These are phyloP conservation scores for Aureobasidium melanogenum DNA, from an alignment of 2,329 filamentous ascomycete species.

Conservation along the genomic window DNA sequence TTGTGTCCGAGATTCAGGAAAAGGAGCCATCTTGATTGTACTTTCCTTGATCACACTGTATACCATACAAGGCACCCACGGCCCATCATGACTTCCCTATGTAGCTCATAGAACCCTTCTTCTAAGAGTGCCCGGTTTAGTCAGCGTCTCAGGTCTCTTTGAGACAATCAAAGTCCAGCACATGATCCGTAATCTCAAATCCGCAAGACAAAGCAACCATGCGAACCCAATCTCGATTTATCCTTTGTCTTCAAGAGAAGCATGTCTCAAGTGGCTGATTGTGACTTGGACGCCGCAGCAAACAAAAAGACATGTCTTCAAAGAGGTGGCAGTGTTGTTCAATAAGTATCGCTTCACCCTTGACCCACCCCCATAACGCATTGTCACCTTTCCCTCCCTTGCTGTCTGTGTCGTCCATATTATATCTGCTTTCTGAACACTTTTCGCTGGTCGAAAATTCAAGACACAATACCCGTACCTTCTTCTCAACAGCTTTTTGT, in stretches of 20 bases:
- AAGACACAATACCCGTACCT: neutral
- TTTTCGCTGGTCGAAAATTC: slow-evolving; percentile 8
- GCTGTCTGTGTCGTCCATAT: neutral
- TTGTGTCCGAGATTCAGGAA: neutral
- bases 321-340: neutral
- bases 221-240: neutral
- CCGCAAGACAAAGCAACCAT: neutral
- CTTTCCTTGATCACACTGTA: neutral
- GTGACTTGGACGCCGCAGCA: neutral
- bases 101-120: too few species aligned
- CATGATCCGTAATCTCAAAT: slow-evolving; percentile 4
- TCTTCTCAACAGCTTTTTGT: neutral
- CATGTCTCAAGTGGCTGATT: neutral
- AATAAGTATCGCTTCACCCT: neutral
- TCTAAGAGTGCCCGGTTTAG: neutral
- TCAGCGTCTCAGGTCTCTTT: neutral
- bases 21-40: too few species aligned
- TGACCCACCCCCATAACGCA: neutral
- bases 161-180: neutral
- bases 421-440: neutral
- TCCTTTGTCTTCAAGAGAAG: neutral
- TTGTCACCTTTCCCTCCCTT: neutral
- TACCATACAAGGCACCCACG: neutral
- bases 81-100: neutral
- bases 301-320: neutral